Evolutionary conservation across 768 basidiomycete genomes (phyloP).

Genomic region (Hypholoma sublateritium): DNA sequence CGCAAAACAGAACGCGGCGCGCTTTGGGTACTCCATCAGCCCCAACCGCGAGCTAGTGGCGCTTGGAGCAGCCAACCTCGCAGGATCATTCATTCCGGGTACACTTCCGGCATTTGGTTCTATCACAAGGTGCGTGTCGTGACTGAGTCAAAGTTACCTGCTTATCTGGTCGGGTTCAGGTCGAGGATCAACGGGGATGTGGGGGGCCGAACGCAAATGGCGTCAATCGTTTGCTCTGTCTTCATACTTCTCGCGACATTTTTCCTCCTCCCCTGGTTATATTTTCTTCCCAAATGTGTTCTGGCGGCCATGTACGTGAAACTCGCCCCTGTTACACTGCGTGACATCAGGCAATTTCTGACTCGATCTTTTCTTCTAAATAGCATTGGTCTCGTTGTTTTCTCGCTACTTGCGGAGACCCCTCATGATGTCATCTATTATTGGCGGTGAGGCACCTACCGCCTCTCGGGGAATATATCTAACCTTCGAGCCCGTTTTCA

Average conservation of each 20-base stretch:
- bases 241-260: constrained; percentile 84
- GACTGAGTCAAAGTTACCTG: background rate
- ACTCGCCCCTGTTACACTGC: background rate
- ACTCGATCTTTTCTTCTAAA: background rate
- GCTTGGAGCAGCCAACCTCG: constrained; percentile 81
- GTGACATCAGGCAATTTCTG: background rate
- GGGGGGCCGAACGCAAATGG: constrained; percentile 89
- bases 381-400: constrained; percentile 85
- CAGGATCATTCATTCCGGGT: constrained; percentile 80
- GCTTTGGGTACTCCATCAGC: constrained; percentile 85
- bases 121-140: constrained; percentile 69
- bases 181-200: constrained; percentile 90
- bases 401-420: constrained; percentile 78
- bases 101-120: constrained; percentile 92
- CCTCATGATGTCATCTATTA: constrained; percentile 88
- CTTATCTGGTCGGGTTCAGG: constrained; percentile 28
- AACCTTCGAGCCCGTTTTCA: background rate
- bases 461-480: background rate
- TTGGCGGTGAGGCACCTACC: constrained; percentile 53
- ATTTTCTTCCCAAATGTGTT: constrained; percentile 87
- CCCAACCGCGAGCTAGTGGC: constrained; percentile 97
- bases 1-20: constrained; percentile 87
- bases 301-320: constrained; percentile 77
- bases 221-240: constrained; percentile 72
- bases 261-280: constrained; percentile 85